Evolutionary conservation across 352 stramenopile genomes (phyloP), one percentile per base, ranked within the genome.

Genomic region (Pythium volutum): DNA sequence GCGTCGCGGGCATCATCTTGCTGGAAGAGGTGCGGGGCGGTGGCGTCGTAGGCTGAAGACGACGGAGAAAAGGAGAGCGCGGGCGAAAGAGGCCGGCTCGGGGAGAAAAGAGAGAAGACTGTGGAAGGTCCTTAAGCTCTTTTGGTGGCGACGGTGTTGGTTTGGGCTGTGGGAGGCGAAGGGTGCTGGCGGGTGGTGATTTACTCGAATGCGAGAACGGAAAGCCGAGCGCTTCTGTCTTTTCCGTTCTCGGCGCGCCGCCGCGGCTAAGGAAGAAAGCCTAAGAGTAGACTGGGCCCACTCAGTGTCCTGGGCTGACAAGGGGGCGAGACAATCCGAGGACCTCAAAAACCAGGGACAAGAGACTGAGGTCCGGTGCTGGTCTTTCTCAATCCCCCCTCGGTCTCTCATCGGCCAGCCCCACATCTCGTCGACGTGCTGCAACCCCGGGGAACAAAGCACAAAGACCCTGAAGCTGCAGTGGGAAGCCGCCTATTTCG

Each of bases 1-100:
- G 59, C 45, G 58, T 59, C 38, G 43, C 49, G 36, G 67, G 53
- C 22, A 60, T 62, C 67, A 74, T 71, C 20, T 43, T 66, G 27
- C 10, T 62, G 42, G 12, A n/a, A 29, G 38, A 66, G 2, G 55
- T 43, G 41, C 55, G 56, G 42, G 61, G 55, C 26, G 43, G 51
- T 52, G 59, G 64, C 25, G 48, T 58, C 47, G 45, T 59, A 33
- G 29, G 26, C 26, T 55, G 23, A 33, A 51, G 47, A 38, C 20
- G 55, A 61, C 41, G 41, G 33, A 36, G 48, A 58, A 43, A 25
- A 48, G 31, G 34, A 64, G 62, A 56, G 50, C 42, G 36, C 31
- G 39, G 42, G 9, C 29, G 29, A 33, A 50, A 46, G 18, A 46
- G 38, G 64, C 34, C 49, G 52, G 45, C 39, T 59, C 59, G 50